A percentile compares a stretch with the other conserved stretches of the same genome.
phyloP scores from a whole-genome alignment of 495 filamentous ascomycete species.

The Annulohypoxylon stygium region DNA sequence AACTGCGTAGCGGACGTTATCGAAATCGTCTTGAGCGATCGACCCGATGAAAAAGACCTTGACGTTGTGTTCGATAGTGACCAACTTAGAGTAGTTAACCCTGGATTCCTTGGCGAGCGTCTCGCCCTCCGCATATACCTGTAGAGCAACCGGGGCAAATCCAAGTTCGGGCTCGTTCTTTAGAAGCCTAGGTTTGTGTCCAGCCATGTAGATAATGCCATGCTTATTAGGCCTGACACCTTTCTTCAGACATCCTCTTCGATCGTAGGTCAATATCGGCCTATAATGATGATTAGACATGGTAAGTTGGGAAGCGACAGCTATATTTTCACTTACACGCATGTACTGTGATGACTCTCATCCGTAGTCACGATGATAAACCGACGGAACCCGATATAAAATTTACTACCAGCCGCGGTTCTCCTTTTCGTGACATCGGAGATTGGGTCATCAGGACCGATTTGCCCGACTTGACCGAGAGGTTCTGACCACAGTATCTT shows the following conservation, averaged over 20 bases:
- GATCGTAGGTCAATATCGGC: slow-evolving; percentile 63
- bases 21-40: slow-evolving; percentile 51
- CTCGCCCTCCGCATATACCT: slow-evolving; percentile 55
- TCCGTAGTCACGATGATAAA: slow-evolving; percentile 64
- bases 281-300: slow-evolving; percentile 41
- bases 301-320: neutral
- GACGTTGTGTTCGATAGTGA: slow-evolving; percentile 64
- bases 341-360: slow-evolving; percentile 61
- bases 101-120: slow-evolving; percentile 60
- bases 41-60: slow-evolving; percentile 61
- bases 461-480: slow-evolving; percentile 50
- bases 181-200: slow-evolving; percentile 48
- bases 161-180: slow-evolving; percentile 58
- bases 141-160: slow-evolving; percentile 54
- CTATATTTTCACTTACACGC: slow-evolving; percentile 58
- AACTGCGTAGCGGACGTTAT: slow-evolving; percentile 56
- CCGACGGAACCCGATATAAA: slow-evolving; percentile 60
- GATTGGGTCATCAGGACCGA: slow-evolving; percentile 47
- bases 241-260: slow-evolving; percentile 58
- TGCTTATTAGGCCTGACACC: slow-evolving; percentile 62
- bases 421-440: slow-evolving; percentile 50
- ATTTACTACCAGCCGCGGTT: slow-evolving; percentile 49
- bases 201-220: slow-evolving; percentile 57
- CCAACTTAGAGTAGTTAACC: slow-evolving; percentile 60
- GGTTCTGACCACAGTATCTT: slow-evolving; percentile 64